These are phyloP conservation scores for Casuarina equisetifolia DNA, from an alignment of 306 rosid genomes.

Conservation along the genomic window DNA sequence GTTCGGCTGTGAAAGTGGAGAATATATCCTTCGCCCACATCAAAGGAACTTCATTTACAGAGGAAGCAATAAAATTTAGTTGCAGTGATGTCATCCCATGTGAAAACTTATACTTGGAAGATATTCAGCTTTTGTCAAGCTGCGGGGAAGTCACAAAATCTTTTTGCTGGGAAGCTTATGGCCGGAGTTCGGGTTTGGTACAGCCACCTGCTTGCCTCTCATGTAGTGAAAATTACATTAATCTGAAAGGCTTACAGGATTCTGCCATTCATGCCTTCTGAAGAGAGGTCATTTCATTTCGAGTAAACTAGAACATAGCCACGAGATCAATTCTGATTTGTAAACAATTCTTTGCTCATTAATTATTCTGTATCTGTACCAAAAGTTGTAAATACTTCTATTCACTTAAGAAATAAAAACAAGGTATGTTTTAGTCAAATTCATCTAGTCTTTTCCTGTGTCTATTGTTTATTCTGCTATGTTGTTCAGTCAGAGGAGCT, in stretches of 20 bases:
- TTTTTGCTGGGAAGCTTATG: conserved; percentile 78
- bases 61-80: conserved; percentile 63
- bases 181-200: conserved; percentile 53
- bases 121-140: conserved; percentile 49
- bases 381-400: not conserved
- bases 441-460: not conserved
- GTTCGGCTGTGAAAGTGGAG: conserved; percentile 68
- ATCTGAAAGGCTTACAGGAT: conserved; percentile 36
- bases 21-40: conserved; percentile 64
- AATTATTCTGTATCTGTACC: not conserved
- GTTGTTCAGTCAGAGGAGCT: not conserved
- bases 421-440: not conserved
- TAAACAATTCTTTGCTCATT: not conserved
- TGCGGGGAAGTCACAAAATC: conserved; percentile 43
- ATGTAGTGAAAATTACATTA: conserved; percentile 30
- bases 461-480: not conserved
- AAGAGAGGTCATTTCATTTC: conserved; percentile 12
- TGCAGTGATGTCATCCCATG: conserved; percentile 80
- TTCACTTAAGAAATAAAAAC: not conserved
- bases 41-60: conserved; percentile 80
- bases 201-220: conserved; percentile 63
- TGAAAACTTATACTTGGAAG: conserved; percentile 59
- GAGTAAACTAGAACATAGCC: not conserved
- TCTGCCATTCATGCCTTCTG: conserved; percentile 36
- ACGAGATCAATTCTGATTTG: not conserved